Evolutionary conservation across 176 grass and related monocot genomes (phyloP), one percentile per base, ranked within the genome.

Genomic region (Zea mays): DNA sequence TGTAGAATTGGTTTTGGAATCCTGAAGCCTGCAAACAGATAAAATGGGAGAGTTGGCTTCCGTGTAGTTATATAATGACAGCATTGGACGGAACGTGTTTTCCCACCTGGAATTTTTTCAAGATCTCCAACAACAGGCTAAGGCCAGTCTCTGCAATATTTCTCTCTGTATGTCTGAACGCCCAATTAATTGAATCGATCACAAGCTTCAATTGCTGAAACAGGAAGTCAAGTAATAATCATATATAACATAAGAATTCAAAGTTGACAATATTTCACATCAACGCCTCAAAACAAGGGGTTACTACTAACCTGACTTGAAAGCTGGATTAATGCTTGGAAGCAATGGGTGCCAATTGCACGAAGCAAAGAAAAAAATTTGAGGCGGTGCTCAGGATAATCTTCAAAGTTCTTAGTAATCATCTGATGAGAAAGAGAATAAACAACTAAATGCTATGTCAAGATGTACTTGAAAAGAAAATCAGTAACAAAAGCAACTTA

Each of bases 191-290:
- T 0, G 96, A 99, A 70, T 99, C 96, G 49, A 99, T 91, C 50
- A 99, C 92, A 79, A 99, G 92, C 80, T 99, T 99, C 90, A 99
- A 82, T 99, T 99, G 96, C 96, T 99, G 84, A 55, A 85, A 87
- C 12, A 87, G 5, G 79, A 48, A 43, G 21, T 78, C 35, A 33
- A 74, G 86, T 81, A 57, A 74, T 73, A 67, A 74, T 69, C 12
- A 87, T 67, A 86, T 64, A 80, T 68, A 67, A n/a, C 43, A 82
- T 14, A 80, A 44, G 8, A 7, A 45, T 78, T 20, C 10, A 2
- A 37, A 27, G 17, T 10, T 72, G 17, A 20, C 13, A 39, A 50
- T 14, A 52, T 33, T 77, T 59, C 10, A 56, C 49, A 42, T 12
- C 41, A 71, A 76, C 1, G 33, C 21, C 52, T 39, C 13, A 82